Evolutionary conservation across 495 filamentous ascomycete genomes (phyloP).

Genomic region (Penicillium steckii): DNA sequence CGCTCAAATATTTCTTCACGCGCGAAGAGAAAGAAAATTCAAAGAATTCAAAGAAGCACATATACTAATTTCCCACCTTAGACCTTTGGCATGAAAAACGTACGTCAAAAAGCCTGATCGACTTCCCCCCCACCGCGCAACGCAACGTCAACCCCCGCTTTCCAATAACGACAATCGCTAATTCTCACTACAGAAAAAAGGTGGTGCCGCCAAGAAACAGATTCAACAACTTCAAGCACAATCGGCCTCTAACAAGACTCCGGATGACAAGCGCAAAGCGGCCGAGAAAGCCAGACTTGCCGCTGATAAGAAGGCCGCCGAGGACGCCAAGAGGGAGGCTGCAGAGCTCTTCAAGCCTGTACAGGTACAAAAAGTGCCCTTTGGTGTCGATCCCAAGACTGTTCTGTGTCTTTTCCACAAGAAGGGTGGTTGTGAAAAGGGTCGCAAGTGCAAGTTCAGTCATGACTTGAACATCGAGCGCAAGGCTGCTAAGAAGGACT

Average conservation of each 20-base stretch:
- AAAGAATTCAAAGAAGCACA: too few species aligned
- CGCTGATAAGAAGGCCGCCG: constrained; percentile 85
- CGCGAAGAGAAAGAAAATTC: too few species aligned
- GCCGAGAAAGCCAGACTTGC: constrained; percentile 85
- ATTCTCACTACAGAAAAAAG: constrained; percentile 73
- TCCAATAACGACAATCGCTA: constrained; percentile 13
- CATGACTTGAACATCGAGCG: constrained; percentile 88
- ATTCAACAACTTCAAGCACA: constrained; percentile 79
- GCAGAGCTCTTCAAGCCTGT: constrained; percentile 90
- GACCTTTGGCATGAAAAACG: constrained; percentile 99
- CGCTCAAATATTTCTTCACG: neutral
- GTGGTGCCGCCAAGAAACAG: constrained; percentile 79
- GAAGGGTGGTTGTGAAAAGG: constrained; percentile 96
- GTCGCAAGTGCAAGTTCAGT: constrained; percentile 94
- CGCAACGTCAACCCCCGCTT: constrained; percentile 6
- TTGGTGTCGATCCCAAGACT: constrained; percentile 97
- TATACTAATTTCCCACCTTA: constrained; percentile 5
- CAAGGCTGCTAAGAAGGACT: constrained; percentile 85
- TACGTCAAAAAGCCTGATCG: constrained; percentile 36
- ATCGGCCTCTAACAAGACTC: constrained; percentile 65
- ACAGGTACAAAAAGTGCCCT: constrained; percentile 93
- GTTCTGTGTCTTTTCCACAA: constrained; percentile 96
- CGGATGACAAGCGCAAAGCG: constrained; percentile 84
- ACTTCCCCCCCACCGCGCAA: neutral
- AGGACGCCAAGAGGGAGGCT: constrained; percentile 73